Conservation (phyloP, 441 rosid genomes). For the Isatis lusitanica region DNA sequence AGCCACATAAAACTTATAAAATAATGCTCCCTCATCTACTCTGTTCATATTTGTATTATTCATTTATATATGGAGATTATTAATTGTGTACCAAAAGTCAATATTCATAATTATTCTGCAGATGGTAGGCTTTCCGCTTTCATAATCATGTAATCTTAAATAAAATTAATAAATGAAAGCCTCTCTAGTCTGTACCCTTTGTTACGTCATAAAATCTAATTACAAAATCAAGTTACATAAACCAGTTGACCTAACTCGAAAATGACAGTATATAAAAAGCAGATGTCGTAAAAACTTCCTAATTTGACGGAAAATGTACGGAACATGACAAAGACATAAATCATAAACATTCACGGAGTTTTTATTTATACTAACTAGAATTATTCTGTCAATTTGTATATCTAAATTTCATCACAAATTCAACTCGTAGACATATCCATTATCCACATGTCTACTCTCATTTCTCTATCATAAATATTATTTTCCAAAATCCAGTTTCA, state of each 20-base stretch:
- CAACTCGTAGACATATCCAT: no score
- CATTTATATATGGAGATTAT: neutral
- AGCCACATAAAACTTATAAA: neutral
- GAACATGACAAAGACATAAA: neutral
- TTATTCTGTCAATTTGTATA: no score
- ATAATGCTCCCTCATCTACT: neutral
- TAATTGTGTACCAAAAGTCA: neutral
- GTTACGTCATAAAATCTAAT: neutral
- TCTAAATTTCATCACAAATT: no score
- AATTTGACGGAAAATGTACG: constrained; percentile 7
- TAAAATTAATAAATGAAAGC: neutral
- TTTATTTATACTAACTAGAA: no score
- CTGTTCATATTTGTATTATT: neutral
- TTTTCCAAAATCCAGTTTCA: no score
- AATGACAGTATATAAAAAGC: neutral
- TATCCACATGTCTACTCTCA: no score
- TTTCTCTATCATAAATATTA: no score
- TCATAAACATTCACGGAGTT: no score
- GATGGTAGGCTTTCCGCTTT: neutral
- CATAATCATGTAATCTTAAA: neutral
- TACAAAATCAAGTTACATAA: constrained; percentile 18
- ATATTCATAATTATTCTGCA: neutral
- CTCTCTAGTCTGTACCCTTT: neutral
- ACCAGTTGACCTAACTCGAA: constrained; percentile 20
- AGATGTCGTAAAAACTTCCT: neutral